Evolutionary conservation across 345 rosid species (phyloP).

Genomic region (Pugionium dolabratum): DNA sequence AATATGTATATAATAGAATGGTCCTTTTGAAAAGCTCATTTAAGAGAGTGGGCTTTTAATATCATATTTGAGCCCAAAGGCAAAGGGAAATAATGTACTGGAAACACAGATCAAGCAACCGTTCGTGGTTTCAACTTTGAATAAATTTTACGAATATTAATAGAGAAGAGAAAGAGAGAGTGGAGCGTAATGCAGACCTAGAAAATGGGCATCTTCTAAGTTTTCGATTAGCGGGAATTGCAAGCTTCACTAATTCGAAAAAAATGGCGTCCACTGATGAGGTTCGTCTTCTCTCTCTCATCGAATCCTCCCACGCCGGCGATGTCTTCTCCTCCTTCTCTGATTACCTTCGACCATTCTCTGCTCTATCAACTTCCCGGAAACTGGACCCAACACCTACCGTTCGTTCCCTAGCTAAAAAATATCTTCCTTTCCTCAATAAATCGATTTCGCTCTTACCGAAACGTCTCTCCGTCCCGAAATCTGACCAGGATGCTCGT

Average conservation of each 20-base stretch:
- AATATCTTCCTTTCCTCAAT: constrained; percentile 70
- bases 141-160: no score
- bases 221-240: constrained; percentile 33
- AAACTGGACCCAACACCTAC: constrained; percentile 38
- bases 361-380: constrained; percentile 39
- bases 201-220: background rate
- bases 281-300: constrained; percentile 48
- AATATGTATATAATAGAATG: background rate
- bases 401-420: constrained; percentile 69
- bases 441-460: constrained; percentile 66
- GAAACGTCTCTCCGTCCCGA: constrained; percentile 58
- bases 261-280: constrained; percentile 58
- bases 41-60: background rate
- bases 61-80: constrained; percentile 4
- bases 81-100: background rate
- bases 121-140: no score
- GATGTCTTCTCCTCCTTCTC: constrained; percentile 53
- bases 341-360: constrained; percentile 60
- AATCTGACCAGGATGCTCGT: background rate
- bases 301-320: constrained; percentile 46
- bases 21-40: background rate
- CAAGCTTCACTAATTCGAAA: constrained; percentile 25
- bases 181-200: constrained; percentile 15
- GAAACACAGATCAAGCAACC: background rate
- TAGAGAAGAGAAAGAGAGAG: background rate